Base-by-base conservation (phyloP, 177 flowering plant genomes). In the Vitis hybrid region DNA sequence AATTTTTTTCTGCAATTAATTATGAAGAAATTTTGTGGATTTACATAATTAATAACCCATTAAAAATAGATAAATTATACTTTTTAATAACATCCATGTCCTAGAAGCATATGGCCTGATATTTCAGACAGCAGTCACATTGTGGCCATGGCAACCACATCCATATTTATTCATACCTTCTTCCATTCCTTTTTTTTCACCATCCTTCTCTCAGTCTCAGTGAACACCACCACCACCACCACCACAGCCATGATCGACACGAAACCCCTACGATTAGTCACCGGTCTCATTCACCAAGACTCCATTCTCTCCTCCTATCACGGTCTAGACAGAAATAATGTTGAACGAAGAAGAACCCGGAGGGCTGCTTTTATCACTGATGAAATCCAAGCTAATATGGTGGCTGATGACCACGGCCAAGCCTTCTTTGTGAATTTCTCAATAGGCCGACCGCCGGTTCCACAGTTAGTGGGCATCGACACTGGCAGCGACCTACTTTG, bases 401-500 rank as follows among this genome's bases (percentile, higher is more conserved):
- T 47, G 5, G 3, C 53, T 1, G 10, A 59, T 19, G 63, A 67
- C 19, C 18, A 13, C 18, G 47, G 33, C 54, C 33, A 60, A 0
- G 14, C 31, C 15, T 71, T 66, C 67, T 7, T 58, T 4, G 75
- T 33, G 8, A 63, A 62, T 14, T 11, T 76, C 15, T 76, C 75
- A 4, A 56, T 71, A 2, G 79, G 79, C 31, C 31, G 63, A 8
- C 79, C 79, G 4, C 75, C 75, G 1, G 51, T 71, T 2, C 47
- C 58, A 0, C 79, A 71, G 14, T 51, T 62, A 2, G 31, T 18
- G 4, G 47, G 9, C 17, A 57, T 76, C 58, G 79, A 76, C 54
- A 71, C 79, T 0, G 75, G 72, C 28, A 76, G 79, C 55, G 44
- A 17, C 52, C 64, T 76, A 13, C 2, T 68, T 0, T 76, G 79